Base-by-base conservation (phyloP, 257 asterid species). In the Nicotiana benthamiana region DNA sequence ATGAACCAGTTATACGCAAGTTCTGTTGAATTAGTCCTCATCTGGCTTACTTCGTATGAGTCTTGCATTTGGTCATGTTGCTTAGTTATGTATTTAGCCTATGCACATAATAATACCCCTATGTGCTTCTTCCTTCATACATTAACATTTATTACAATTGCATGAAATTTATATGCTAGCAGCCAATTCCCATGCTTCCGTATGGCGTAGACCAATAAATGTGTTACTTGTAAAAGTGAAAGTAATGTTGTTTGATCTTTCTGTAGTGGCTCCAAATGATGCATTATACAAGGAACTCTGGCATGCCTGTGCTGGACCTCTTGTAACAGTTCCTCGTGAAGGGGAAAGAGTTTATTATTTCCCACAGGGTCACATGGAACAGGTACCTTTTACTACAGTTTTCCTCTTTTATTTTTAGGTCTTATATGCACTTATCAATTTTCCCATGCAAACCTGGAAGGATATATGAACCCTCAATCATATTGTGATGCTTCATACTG, bases 311-410 rank as follows among this genome's bases (percentile, higher is more conserved):
- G 99, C 99, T 48, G 99, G 99, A 27, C 97, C 99, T 72, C 98
- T 95, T 72, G 97, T 95, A 64, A 85, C 87, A 11, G 90, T 95
- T 83, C 99, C 99, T 62, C 91, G 94, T 84, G 92, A 93, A 84
- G 93, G 93, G 17, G 99, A 92, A 84, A 89, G 94, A 56, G 97
- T 92, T 80, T 95, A 93, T 83, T 95, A 95, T 88, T 95, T 89
- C 81, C 99, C 99, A 4, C 98, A 95, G 80, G 99, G 99, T 80
- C 99, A 95, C 88, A 93, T 95, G 98, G 99, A 95, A 85, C 99
- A 95, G 97, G 99, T 92, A 82, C 63, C 46, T 34, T 40, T 28
- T 61, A 54, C 70, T 72, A 26, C 82, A 70, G 78, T 32, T 64
- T 26, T 77, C 70, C 56, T 59, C 72, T 75, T 77, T 56, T 17